These are phyloP conservation scores for Suillus weaverae DNA, from an alignment of 768 basidiomycete species.

Conservation along the genomic window DNA sequence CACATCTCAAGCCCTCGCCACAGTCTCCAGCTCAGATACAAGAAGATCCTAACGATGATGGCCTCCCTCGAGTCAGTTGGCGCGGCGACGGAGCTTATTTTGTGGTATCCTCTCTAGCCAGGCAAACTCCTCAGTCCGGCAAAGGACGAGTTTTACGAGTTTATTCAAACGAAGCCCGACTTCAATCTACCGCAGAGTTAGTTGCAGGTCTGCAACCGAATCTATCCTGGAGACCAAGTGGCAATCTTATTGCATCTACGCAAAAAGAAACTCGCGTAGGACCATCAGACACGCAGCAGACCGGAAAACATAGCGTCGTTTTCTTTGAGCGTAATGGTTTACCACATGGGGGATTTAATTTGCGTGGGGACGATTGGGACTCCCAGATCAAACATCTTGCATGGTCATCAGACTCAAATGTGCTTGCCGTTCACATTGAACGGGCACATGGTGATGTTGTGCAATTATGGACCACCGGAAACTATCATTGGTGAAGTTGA, in stretches of 20 bases:
- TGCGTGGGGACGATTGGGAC: constrained; percentile 57
- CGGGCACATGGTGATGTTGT: constrained; percentile 70
- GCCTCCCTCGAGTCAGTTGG: constrained; percentile 79
- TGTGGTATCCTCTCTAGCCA: constrained; percentile 74
- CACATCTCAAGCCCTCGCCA: constrained; percentile 54
- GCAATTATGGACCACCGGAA: constrained; percentile 92
- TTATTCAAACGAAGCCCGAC: constrained; percentile 47
- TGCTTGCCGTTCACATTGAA: constrained; percentile 86
- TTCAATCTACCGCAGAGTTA: constrained; percentile 85
- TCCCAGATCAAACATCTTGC: constrained; percentile 72
- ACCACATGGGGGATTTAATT: constrained; percentile 83
- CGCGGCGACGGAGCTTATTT: constrained; percentile 92
- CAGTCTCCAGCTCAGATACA: constrained; percentile 40
- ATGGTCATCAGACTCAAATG: constrained; percentile 89
- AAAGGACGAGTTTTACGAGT: constrained; percentile 28
- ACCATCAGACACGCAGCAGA: constrained; percentile 64
- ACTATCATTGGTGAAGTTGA: constrained; percentile 81
- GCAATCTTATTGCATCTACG: constrained; percentile 78
- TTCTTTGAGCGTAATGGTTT: constrained; percentile 97
- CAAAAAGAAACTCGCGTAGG: constrained; percentile 77
- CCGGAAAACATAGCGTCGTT: constrained; percentile 78
- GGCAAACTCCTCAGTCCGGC: constrained; percentile 22
- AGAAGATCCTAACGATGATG: constrained; percentile 71
- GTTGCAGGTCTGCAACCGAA: constrained; percentile 80
- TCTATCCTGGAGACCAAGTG: constrained; percentile 84